Conservation (phyloP, 257 asterid species). For the Ocimum tenuiflorum region DNA sequence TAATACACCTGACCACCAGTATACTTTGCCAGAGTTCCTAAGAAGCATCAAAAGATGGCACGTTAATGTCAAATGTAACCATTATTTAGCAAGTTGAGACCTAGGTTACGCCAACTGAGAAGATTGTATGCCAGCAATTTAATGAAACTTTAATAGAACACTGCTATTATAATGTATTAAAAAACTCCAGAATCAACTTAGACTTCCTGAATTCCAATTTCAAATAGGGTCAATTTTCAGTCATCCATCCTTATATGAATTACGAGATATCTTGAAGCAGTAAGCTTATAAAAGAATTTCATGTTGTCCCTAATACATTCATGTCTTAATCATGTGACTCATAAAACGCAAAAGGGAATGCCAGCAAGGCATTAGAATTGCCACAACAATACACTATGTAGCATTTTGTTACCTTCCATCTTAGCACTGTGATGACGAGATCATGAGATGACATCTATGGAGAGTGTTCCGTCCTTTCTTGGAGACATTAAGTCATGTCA, state of each 20-base stretch:
- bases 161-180: not conserved
- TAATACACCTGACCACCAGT: conserved; percentile 97
- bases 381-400: conserved; percentile 5
- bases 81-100: conserved; percentile 9
- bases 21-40: conserved; percentile 94
- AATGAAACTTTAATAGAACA: not conserved
- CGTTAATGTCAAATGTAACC: conserved; percentile 5
- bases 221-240: not conserved
- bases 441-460: not conserved
- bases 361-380: not conserved
- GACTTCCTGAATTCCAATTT: not conserved
- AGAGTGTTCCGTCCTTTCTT: not conserved
- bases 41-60: conserved; percentile 18
- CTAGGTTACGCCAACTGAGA: not conserved
- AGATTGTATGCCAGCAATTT: not conserved
- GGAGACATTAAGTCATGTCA: not conserved
- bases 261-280: not conserved
- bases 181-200: conserved; percentile 4
- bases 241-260: not conserved
- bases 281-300: not conserved
- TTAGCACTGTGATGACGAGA: not conserved
- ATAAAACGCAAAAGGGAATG: not conserved
- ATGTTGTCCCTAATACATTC: not conserved
- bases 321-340: not conserved
- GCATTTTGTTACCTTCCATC: not conserved